Base-by-base conservation (phyloP, 352 stramenopile genomes). In the Phytophthora podocarpi region DNA sequence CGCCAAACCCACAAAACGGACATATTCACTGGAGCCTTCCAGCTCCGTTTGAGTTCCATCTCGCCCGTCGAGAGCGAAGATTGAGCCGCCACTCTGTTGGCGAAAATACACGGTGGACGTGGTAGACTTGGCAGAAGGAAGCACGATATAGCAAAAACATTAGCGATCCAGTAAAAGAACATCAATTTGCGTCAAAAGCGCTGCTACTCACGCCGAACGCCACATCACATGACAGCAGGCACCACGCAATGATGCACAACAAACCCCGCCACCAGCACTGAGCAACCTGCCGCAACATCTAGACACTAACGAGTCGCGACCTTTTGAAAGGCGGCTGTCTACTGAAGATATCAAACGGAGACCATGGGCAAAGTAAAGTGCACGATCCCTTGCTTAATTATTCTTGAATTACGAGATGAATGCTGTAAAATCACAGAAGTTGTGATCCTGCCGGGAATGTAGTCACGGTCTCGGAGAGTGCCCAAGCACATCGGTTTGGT, bases 71-170 rank as follows among this genome's bases (percentile, higher is more conserved):
- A 85, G 71, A 30, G 78, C 27, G 34, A 86, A 81, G 62, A 92
- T 90, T 21, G 72, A 76, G 21, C 78, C 83, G 27, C 64, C 70
- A 15, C 46, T 72, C 18, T 75, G 66, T 40, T 84, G 70, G 26
- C 72, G 81, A 46, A 80, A 92, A 64, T 85, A 92, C 41, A 92
- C 81, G 1, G 74, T 89, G 24, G 80, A 82, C 18, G 75, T 75
- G 13, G 51, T 16, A 35, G 34, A 42, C 61, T n/a, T 69, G 31
- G 34, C 18, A 23, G 15, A 24, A 21, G 24, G 15, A 51, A 40
- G 43, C 4, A 40, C 42, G n/a, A n/a, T n/a, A n/a, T n/a, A n/a
- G n/a, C n/a, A n/a, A n/a, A n/a, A n/a, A 28, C 8, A 28, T 48
- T 9, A 36, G 51, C 18, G 12, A 26, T n/a, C 4, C 10, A 20